These are phyloP conservation scores for Brassica napus DNA, from an alignment of 345 rosid species.

Conservation along the genomic window DNA sequence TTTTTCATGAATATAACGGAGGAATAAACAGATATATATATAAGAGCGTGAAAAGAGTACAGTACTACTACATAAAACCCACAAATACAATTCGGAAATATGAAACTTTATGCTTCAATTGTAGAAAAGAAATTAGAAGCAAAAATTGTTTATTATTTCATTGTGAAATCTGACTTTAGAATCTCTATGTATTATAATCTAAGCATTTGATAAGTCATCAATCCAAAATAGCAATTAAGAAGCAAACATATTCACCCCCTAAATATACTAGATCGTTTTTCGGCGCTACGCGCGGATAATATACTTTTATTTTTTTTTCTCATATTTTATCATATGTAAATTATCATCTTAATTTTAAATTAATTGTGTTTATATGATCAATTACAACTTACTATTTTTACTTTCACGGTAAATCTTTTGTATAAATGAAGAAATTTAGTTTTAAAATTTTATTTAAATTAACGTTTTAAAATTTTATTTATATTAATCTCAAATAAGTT, in stretches of 20 bases:
- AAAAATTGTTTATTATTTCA: conserved; percentile 7
- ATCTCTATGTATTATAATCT: background rate
- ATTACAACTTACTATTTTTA: no score
- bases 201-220: background rate
- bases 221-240: background rate
- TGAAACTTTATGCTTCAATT: background rate
- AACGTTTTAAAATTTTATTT: no score
- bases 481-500: no score
- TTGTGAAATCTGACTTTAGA: background rate
- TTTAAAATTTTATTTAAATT: no score
- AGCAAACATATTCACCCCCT: background rate
- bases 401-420: no score
- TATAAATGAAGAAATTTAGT: no score
- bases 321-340: no score
- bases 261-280: background rate
- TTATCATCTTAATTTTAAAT: no score
- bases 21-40: background rate
- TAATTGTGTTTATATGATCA: no score
- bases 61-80: background rate
- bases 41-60: background rate
- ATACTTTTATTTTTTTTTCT: no score
- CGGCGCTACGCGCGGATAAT: no score
- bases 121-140: background rate
- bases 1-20: background rate
- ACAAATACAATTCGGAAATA: background rate